These are phyloP conservation scores for Rosa persica DNA, from an alignment of 306 rosid genomes.

Conservation along the genomic window DNA sequence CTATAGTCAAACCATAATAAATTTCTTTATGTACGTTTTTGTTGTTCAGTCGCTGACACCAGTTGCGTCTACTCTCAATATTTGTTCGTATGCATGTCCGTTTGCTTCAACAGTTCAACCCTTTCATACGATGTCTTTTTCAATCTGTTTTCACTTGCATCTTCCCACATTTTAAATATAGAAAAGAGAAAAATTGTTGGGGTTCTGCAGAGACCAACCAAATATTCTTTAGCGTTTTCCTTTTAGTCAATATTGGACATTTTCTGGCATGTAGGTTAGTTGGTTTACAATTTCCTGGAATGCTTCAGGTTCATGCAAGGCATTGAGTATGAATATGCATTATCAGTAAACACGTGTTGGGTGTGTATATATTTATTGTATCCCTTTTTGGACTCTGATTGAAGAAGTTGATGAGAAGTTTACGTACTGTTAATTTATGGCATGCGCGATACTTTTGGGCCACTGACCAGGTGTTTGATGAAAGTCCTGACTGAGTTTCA, in stretches of 20 bases:
- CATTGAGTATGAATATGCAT: neutral
- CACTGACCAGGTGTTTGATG: neutral
- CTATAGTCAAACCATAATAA: neutral
- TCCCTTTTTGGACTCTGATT: neutral
- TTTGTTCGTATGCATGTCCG: neutral
- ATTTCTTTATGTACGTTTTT: neutral
- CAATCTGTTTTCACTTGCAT: neutral
- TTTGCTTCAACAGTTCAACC: neutral
- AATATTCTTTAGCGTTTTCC: neutral
- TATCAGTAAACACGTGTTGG: neutral
- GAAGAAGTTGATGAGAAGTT: neutral
- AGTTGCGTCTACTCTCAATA: neutral
- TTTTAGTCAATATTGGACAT: slow-evolving; percentile 1
- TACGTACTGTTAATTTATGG: neutral
- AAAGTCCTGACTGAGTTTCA: neutral
- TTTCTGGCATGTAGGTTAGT: neutral
- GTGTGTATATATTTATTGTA: neutral
- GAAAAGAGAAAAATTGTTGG: neutral
- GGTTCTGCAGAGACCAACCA: neutral
- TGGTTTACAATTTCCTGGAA: slow-evolving; percentile 18
- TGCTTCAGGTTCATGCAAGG: neutral
- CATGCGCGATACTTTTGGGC: neutral
- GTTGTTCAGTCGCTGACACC: neutral
- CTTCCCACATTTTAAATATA: neutral
- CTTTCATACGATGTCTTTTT: slow-evolving; percentile 4